Base-by-base conservation (phyloP, 768 basidiomycete species). In the Leccinum subgranulosum region DNA sequence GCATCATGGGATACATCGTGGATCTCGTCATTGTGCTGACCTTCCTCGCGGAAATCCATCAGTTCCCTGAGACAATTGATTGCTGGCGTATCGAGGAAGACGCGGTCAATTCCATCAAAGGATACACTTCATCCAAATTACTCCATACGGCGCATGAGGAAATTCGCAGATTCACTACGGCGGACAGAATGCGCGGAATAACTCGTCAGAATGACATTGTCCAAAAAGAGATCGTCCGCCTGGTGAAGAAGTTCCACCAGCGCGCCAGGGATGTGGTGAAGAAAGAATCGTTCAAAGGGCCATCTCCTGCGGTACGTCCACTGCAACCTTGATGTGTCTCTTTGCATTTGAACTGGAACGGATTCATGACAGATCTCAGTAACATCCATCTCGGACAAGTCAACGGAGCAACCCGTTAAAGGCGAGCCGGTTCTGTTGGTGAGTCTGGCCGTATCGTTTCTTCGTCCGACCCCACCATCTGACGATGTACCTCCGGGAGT, bases 1-100 rank as follows among this genome's bases (percentile, higher is more conserved):
- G 43, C 29, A 46, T 56, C 31, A 51, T 56, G 41, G 55, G 41
- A 34, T 56, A 56, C n/a, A 51, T 56, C 17, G 49, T 51, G 11
- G 55, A 56, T 45, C 23, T 56, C 29, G 21, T 56, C 29, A 11
- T 51, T 14, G 49, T 56, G 21, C 12, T 51, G 4, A 51, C 27
- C 19, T 51, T 56, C 43, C 55, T 56, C 12, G 45, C 55, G 33
- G 55, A 56, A 31, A 51, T 51, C 11, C 48, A 33, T 11, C 49
- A 43, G 27, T 31, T 51, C 17, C 36, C 36, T n/a, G 49, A 56
- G 17, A 11, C 3, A 4, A 11, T 10, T 43, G 23, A 14, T 28
- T 27, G 4, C 25, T 28, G 47, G 25, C 34, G 9, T 28, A 56
- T 56, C 17, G 55, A 56, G 12, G 54, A 55, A 41, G 55, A 56